These are phyloP conservation scores for Globisporangium spinosum DNA, from an alignment of 352 stramenopile genomes.

Conservation along the genomic window DNA sequence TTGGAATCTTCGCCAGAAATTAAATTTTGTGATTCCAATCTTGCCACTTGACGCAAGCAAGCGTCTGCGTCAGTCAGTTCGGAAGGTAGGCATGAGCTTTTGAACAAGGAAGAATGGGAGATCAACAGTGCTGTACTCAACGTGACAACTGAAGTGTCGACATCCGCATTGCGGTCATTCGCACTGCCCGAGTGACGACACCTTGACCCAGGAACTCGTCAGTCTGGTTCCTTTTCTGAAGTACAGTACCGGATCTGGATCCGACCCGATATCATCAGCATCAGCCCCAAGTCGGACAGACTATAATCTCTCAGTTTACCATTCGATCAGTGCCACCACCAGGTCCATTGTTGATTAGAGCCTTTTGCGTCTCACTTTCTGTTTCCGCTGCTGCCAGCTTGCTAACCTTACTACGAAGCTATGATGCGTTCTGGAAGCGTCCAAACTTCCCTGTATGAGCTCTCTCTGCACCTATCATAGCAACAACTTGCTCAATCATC, in stretches of 20 bases:
- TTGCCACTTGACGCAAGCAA: neutral
- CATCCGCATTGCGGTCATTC: neutral
- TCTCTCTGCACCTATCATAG: neutral
- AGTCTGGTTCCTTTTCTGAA: neutral
- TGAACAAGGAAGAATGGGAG: neutral
- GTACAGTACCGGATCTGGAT: neutral
- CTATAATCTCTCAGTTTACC: neutral
- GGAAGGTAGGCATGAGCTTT: neutral
- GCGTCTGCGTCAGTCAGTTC: neutral
- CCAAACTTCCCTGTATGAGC: neutral
- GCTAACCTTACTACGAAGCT: neutral
- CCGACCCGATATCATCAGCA: neutral
- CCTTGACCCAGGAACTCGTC: neutral
- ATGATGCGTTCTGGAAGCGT: neutral
- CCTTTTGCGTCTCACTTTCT: neutral
- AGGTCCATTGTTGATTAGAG: neutral
- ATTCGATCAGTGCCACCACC: neutral
- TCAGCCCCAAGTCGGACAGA: neutral
- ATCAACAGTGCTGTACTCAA: neutral
- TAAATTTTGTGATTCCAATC: neutral
- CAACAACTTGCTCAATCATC: neutral
- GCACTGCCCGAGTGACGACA: neutral
- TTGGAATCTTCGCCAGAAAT: neutral
- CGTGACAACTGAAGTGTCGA: neutral
- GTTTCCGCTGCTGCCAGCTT: too few species aligned